Evolutionary conservation across 257 asterid genomes (phyloP).

Genomic region (Coffea eugenioides): DNA sequence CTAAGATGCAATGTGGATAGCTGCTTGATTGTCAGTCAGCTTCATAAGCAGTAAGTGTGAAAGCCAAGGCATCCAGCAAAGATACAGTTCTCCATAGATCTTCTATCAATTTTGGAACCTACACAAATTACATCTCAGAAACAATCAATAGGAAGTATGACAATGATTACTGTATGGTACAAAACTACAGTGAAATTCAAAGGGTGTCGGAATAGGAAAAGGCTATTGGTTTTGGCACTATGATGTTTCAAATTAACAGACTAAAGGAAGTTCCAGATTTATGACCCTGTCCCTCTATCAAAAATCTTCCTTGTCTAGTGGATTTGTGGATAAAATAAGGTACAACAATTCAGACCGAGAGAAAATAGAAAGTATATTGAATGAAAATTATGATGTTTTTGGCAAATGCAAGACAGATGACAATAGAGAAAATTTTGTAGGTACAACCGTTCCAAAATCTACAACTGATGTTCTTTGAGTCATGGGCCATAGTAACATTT

Average conservation of each 20-base stretch:
- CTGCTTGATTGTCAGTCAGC: neutral
- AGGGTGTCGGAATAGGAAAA: neutral
- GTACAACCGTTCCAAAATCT: neutral
- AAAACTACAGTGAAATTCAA: neutral
- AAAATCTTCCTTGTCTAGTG: neutral
- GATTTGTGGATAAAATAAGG: neutral
- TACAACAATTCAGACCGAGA: neutral
- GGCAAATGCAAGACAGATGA: neutral
- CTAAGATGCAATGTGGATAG: neutral
- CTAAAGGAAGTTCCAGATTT: too few species aligned
- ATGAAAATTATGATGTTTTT: neutral
- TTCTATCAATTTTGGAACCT: neutral
- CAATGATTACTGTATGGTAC: neutral
- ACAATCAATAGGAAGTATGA: neutral
- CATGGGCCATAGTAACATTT: neutral
- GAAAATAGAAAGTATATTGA: neutral
- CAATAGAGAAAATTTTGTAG: neutral
- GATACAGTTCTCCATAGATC: neutral
- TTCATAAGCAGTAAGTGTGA: neutral
- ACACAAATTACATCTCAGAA: neutral
- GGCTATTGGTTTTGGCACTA: neutral
- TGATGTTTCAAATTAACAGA: neutral
- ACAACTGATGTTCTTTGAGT: neutral
- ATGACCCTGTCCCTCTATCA: neutral
- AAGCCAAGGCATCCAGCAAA: neutral